A percentile compares a stretch with the other conserved stretches of the same genome.
phyloP scores from a whole-genome alignment of 2,329 filamentous ascomycete genomes.

The Zalaria obscura region DNA sequence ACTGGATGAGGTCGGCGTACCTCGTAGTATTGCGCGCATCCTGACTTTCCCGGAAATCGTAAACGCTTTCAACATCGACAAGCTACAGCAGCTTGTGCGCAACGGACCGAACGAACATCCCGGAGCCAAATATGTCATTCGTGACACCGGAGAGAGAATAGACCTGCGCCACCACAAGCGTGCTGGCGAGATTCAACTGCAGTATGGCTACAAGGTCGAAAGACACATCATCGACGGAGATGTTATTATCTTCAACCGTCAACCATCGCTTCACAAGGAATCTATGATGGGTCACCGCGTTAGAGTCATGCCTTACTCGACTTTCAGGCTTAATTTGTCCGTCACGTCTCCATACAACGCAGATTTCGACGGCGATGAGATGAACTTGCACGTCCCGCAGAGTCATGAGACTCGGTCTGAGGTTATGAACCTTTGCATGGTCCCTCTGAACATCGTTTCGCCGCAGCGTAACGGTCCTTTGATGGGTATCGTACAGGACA shows the following conservation, averaged over 20 bases:
- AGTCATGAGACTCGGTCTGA: slow-evolving; percentile 94
- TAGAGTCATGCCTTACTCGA: slow-evolving; percentile 96
- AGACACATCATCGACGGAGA: slow-evolving; percentile 92
- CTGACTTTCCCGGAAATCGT: slow-evolving; percentile 96
- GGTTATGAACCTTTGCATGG: slow-evolving; percentile 85
- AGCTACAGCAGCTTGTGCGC: slow-evolving; percentile 74
- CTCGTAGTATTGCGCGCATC: slow-evolving; percentile 79
- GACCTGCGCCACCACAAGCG: slow-evolving; percentile 89
- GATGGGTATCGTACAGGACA: slow-evolving; percentile 99
- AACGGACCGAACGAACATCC: slow-evolving; percentile 93
- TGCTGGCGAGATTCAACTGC: slow-evolving; percentile 69
- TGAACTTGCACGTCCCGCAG: slow-evolving; percentile 99
- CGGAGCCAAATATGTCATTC: slow-evolving; percentile 90
- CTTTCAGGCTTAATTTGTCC: slow-evolving; percentile 91
- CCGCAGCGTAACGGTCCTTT: slow-evolving; percentile 91
- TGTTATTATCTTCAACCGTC: slow-evolving; percentile 98
- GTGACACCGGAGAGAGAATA: slow-evolving; percentile 84
- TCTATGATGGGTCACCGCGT: slow-evolving; percentile 99
- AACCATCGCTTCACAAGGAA: slow-evolving; percentile 97
- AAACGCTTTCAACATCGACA: slow-evolving; percentile 93
- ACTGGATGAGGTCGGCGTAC: slow-evolving; percentile 93
- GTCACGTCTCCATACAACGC: slow-evolving; percentile 99
- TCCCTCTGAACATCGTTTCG: slow-evolving; percentile 97
- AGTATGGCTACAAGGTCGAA: slow-evolving; percentile 98
- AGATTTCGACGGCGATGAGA: slow-evolving; percentile 99